Percentiles rank a stretch among this genome's conserved stretches.
These are phyloP conservation scores for Botrytis cinerea DNA, from an alignment of 2,329 filamentous ascomycete genomes.

Conservation along the genomic window DNA sequence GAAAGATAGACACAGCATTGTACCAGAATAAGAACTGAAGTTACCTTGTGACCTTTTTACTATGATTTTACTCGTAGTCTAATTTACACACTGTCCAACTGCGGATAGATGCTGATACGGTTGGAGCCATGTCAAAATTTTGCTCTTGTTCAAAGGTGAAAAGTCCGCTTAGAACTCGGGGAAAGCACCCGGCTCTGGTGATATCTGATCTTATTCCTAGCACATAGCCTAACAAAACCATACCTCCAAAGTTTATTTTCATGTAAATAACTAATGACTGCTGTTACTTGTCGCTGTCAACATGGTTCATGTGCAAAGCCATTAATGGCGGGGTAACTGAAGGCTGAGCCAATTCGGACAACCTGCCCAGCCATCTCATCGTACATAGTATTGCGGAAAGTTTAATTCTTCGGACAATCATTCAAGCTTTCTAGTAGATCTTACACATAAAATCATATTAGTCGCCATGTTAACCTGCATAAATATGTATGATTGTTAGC, in stretches of 20 bases:
- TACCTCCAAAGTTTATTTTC: background rate
- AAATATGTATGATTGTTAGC: background rate
- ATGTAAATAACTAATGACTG: background rate
- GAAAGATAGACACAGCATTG: background rate
- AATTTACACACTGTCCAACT: too few species aligned
- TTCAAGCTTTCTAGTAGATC: background rate
- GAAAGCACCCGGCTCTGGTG: background rate
- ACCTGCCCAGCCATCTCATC: background rate
- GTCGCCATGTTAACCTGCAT: background rate
- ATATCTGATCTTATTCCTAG: background rate
- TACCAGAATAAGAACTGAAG: background rate
- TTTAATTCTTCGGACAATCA: background rate
- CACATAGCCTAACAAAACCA: background rate
- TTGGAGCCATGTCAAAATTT: background rate
- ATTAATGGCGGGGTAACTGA: background rate
- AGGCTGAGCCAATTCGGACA: background rate
- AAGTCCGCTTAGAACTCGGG: background rate
- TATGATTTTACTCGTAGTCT: background rate
- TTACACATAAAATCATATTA: background rate
- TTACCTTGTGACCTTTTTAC: background rate
- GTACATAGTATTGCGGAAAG: background rate
- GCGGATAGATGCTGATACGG: background rate
- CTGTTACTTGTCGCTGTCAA: background rate
- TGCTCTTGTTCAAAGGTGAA: background rate
- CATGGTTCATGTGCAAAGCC: background rate